phyloP scores from a whole-genome alignment of 805 yeast species.

The Metschnikowia arizonensis region DNA sequence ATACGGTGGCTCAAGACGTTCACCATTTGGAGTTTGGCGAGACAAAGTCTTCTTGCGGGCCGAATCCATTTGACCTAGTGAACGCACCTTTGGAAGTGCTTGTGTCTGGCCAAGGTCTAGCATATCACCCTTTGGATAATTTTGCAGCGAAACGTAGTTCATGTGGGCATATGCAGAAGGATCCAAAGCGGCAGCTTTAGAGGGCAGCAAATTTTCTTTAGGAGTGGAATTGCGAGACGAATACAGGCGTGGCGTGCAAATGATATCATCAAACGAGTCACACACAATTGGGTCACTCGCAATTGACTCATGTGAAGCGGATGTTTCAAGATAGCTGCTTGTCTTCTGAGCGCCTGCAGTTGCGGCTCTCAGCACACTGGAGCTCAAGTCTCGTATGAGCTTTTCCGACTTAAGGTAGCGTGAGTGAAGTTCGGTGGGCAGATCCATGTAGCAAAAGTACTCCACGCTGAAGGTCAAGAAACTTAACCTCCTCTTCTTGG shows the following conservation, averaged over 20 bases:
- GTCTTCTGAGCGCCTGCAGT: neutral
- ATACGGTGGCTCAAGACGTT: slow-evolving; percentile 2
- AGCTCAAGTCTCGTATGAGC: slow-evolving; percentile 2
- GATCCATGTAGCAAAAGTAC: slow-evolving; percentile 14
- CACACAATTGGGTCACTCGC: neutral
- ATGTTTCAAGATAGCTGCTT: neutral
- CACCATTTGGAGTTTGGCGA: neutral
- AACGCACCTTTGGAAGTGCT: slow-evolving; percentile 2
- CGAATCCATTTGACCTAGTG: slow-evolving; percentile 2
- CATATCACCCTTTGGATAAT: neutral
- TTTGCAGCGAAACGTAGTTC: neutral
- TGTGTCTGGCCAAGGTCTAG: neutral
- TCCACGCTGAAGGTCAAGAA: slow-evolving; percentile 10
- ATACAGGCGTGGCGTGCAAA: neutral
- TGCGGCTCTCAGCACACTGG: slow-evolving; percentile 5
- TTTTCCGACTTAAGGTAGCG: slow-evolving; percentile 7
- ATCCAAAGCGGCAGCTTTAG: neutral
- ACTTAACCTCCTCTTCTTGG: slow-evolving; percentile 1
- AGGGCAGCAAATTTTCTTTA: neutral
- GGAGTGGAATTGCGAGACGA: slow-evolving; percentile 3
- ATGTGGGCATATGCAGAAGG: neutral
- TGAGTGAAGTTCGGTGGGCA: slow-evolving; percentile 6
- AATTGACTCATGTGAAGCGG: neutral
- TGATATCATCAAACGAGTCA: slow-evolving; percentile 1
- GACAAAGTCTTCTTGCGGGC: neutral